A percentile compares a stretch with the other conserved stretches of the same genome.
These are phyloP conservation scores for Hanseniaspora mollemarum DNA, from an alignment of 805 yeast genomes.

Conservation along the genomic window DNA sequence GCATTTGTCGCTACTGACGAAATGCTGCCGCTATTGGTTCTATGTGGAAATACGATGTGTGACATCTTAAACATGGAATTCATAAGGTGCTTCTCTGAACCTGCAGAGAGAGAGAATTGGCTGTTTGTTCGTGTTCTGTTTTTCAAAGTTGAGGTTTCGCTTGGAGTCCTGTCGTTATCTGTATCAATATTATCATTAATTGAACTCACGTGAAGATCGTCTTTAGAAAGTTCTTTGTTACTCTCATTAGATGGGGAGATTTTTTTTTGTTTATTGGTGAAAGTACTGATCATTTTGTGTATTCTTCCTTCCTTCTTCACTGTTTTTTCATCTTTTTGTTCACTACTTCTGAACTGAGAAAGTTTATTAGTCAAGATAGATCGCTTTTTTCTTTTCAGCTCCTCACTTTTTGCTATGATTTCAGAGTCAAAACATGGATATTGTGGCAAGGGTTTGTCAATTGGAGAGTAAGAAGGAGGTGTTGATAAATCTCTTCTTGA, in stretches of 20 bases:
- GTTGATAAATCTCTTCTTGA: too few species aligned
- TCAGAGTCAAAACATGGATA: slow-evolving; percentile 3
- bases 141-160: not conserved
- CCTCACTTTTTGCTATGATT: not conserved
- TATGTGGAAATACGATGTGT: not conserved
- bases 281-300: not conserved
- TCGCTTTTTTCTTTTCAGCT: not conserved
- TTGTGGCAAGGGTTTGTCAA: not conserved
- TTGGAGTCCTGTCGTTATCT: not conserved
- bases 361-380: not conserved
- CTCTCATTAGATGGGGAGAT: not conserved
- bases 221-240: not conserved
- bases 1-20: not conserved
- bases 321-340: not conserved
- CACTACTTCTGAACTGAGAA: too few species aligned
- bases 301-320: not conserved
- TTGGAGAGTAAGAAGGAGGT: too few species aligned
- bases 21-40: not conserved
- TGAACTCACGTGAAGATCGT: not conserved
- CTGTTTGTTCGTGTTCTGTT: not conserved
- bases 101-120: not conserved
- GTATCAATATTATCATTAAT: not conserved
- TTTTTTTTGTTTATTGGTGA: not conserved
- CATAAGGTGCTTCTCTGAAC: not conserved
- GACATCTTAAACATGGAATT: not conserved